Percentiles rank a stretch among this genome's conserved stretches.
phyloP scores from a whole-genome alignment of 2,329 filamentous ascomycete species.

The Dichotomopilus funicola region DNA sequence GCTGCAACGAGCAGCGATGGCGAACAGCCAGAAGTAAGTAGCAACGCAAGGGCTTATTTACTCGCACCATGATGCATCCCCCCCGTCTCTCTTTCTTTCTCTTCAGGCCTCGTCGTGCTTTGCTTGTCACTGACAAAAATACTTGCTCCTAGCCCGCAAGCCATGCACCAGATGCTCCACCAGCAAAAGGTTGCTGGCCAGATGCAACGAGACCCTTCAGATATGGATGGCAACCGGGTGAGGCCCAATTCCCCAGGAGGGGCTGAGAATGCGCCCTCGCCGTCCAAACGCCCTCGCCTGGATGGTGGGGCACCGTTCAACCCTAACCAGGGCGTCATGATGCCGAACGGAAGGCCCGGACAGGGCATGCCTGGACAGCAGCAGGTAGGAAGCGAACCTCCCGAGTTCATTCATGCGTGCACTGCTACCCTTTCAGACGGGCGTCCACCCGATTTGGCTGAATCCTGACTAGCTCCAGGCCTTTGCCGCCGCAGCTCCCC shows the following conservation, averaged over 20 bases:
- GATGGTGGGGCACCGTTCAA: constrained; percentile 68
- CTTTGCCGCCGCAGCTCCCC: constrained; percentile 48
- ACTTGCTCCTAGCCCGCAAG: constrained; percentile 47
- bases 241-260: constrained; percentile 76
- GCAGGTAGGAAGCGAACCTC: constrained; percentile 49
- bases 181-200: constrained; percentile 57
- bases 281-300: constrained; percentile 81
- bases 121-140: constrained; percentile 12
- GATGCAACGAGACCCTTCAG: constrained; percentile 83
- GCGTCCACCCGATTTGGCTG: constrained; percentile 69
- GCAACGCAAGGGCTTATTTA: neutral
- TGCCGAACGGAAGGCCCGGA: constrained; percentile 64
- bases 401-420: constrained; percentile 33
- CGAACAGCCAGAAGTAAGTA: constrained; percentile 67
- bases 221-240: constrained; percentile 77
- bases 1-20: constrained; percentile 68
- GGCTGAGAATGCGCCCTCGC: constrained; percentile 83
- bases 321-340: constrained; percentile 62
- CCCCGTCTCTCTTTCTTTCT: no score
- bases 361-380: constrained; percentile 68
- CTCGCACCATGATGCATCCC: no score
- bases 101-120: no score
- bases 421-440: constrained; percentile 60
- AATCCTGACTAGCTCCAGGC: constrained; percentile 69
- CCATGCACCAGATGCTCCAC: constrained; percentile 66